Conservation (phyloP, 768 basidiomycete genomes). For the Suillus ampliporus region DNA sequence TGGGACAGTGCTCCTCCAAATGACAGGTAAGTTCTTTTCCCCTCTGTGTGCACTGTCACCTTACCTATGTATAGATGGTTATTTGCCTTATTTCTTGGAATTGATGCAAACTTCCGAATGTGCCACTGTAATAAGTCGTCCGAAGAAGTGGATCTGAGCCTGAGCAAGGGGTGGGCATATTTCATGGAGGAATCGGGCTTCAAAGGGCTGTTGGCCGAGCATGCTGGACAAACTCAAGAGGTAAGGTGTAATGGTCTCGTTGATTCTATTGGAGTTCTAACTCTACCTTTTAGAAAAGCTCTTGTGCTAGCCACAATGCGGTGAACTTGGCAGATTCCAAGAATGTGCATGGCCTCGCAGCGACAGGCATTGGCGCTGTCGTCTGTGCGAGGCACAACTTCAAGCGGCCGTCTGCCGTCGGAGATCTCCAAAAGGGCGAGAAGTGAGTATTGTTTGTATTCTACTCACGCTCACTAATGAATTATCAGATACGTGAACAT, state of each 20-base stretch:
- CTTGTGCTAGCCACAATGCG: constrained; percentile 16
- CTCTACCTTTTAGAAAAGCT: constrained; percentile 18
- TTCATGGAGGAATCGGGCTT: constrained; percentile 31
- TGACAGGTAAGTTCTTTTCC: not conserved
- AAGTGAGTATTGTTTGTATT: constrained; percentile 8
- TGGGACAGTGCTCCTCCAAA: constrained; percentile 2
- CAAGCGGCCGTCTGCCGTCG: constrained; percentile 22
- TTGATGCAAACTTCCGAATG: constrained; percentile 35
- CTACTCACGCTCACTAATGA: not conserved
- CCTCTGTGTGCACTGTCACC: not conserved
- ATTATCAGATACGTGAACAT: constrained; percentile 23
- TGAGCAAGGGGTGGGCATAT: constrained; percentile 31
- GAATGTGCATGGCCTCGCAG: not conserved
- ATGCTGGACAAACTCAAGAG: constrained; percentile 20
- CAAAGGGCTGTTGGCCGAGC: constrained; percentile 18
- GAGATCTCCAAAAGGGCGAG: constrained; percentile 26
- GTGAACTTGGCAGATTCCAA: constrained; percentile 6
- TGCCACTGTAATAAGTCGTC: constrained; percentile 22
- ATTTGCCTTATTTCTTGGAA: constrained; percentile 27
- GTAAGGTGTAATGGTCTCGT: constrained; percentile 14
- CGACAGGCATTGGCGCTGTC: not conserved
- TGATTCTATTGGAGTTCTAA: not conserved
- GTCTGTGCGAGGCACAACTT: constrained; percentile 3
- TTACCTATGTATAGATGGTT: constrained; percentile 14
- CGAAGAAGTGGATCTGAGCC: constrained; percentile 23